These are phyloP conservation scores for Sapria himalayana DNA, from an alignment of 345 rosid species.

Conservation along the genomic window DNA sequence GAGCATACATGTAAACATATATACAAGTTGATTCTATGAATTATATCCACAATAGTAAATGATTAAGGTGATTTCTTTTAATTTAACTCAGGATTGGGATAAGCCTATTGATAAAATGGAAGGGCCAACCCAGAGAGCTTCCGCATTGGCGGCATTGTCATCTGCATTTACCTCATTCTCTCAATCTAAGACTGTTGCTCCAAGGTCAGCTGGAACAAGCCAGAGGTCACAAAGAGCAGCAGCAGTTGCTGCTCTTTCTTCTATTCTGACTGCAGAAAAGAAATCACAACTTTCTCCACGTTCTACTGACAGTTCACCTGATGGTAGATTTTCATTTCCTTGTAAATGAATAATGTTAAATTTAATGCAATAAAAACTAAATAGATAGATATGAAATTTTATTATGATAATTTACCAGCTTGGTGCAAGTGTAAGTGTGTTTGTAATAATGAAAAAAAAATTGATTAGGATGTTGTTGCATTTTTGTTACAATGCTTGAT, in stretches of 20 bases:
- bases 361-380: too few species aligned
- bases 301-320: constrained; percentile 18
- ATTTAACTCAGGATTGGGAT: too few species aligned
- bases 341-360: too few species aligned
- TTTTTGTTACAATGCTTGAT: constrained; percentile 1
- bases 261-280: constrained; percentile 71
- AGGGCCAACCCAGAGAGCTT: constrained; percentile 64
- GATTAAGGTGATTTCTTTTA: too few species aligned
- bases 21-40: too few species aligned
- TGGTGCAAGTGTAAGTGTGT: constrained; percentile 11
- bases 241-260: constrained; percentile 88
- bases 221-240: constrained; percentile 87
- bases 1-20: too few species aligned
- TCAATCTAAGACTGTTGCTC: constrained; percentile 21
- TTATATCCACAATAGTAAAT: too few species aligned
- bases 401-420: constrained; percentile 19
- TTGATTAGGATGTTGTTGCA: neutral
- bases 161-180: constrained; percentile 57
- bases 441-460: neutral
- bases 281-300: constrained; percentile 48
- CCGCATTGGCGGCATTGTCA: constrained; percentile 67
- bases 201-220: constrained; percentile 20
- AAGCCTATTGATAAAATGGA: constrained; percentile 41
- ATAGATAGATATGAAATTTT: too few species aligned
- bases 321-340: too few species aligned